Percentiles rank a stretch among this genome's conserved stretches.
Conservation (phyloP, 2,329 filamentous ascomycete genomes). For the Mycosphaerelloides madeirae region DNA sequence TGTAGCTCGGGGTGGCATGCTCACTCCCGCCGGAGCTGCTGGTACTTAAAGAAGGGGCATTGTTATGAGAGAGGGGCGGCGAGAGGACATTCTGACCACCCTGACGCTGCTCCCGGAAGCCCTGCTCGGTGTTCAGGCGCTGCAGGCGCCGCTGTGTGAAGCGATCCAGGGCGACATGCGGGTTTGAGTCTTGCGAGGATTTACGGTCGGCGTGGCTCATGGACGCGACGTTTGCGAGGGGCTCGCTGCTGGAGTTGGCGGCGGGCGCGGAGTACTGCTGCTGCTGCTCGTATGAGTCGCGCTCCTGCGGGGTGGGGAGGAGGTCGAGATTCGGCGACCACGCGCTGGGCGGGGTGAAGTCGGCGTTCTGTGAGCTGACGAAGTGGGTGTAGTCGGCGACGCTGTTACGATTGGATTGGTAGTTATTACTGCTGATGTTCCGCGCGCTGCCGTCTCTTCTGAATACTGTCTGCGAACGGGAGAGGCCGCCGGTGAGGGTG, state of each 20-base stretch:
- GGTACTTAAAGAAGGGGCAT: constrained; percentile 10
- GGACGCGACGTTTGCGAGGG: constrained; percentile 16
- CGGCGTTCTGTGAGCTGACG: constrained; percentile 2
- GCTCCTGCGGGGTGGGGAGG: constrained; percentile 22
- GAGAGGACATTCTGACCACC: constrained; percentile 23
- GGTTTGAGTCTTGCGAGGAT: constrained; percentile 33
- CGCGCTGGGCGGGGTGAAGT: constrained; percentile 13
- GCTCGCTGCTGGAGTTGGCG: not conserved
- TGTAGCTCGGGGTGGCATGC: not conserved
- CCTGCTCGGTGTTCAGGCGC: constrained; percentile 37
- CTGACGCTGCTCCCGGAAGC: constrained; percentile 36
- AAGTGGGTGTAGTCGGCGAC: not conserved
- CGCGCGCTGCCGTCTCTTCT: constrained; percentile 17
- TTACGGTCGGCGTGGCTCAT: constrained; percentile 26
- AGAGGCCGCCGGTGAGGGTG: constrained; percentile 13
- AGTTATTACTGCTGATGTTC: constrained; percentile 2
- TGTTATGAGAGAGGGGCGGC: constrained; percentile 7
- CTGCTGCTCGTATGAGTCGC: too few relatives aligned
- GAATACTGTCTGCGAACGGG: constrained; percentile 26
- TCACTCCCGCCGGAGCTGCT: constrained; percentile 6
- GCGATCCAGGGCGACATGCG: constrained; percentile 29
- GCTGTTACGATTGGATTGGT: not conserved
- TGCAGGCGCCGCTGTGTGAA: constrained; percentile 36
- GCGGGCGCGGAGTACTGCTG: not conserved
- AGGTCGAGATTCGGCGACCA: constrained; percentile 23